These are phyloP conservation scores for Linnemannia elongata DNA, from an alignment of 192 early-diverging fungal species.

Conservation along the genomic window DNA sequence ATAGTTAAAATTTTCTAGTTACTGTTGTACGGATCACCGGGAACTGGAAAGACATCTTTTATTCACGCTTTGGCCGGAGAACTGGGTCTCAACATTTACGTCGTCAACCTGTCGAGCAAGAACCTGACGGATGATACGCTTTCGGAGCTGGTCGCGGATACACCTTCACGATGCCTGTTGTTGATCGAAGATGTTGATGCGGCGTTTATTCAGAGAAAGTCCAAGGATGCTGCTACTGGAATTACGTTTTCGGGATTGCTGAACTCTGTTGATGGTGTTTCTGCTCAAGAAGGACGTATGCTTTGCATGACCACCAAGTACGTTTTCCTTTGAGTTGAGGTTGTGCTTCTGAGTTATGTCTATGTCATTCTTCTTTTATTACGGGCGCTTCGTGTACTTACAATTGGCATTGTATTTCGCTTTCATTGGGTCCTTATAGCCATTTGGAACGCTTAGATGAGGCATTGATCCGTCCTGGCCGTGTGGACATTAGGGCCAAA, in stretches of 20 bases:
- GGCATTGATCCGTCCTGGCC: conserved; percentile 80
- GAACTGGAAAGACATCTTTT: conserved; percentile 80
- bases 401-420: neutral
- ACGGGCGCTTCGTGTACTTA: neutral
- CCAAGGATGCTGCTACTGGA: conserved; percentile 44
- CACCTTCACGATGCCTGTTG: conserved; percentile 71
- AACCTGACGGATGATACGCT: conserved; percentile 76
- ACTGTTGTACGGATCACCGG: conserved; percentile 78
- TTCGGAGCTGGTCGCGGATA: conserved; percentile 61
- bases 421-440: conserved; percentile 5
- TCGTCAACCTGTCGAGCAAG: conserved; percentile 75
- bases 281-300: conserved; percentile 78
- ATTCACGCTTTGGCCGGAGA: conserved; percentile 81
- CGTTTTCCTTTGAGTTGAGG: neutral
- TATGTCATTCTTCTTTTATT: neutral
- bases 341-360: neutral
- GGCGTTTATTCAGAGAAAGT: conserved; percentile 72
- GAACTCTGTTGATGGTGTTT: conserved; percentile 83
- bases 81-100: conserved; percentile 79
- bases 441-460: conserved; percentile 79
- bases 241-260: conserved; percentile 74
- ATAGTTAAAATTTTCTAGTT: conserved; percentile 31
- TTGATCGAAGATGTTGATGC: conserved; percentile 84
- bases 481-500: conserved; percentile 72
- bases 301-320: conserved; percentile 85